Conservation (phyloP, 108 stramenopile species). For the Nitzschia inconspicua region DNA sequence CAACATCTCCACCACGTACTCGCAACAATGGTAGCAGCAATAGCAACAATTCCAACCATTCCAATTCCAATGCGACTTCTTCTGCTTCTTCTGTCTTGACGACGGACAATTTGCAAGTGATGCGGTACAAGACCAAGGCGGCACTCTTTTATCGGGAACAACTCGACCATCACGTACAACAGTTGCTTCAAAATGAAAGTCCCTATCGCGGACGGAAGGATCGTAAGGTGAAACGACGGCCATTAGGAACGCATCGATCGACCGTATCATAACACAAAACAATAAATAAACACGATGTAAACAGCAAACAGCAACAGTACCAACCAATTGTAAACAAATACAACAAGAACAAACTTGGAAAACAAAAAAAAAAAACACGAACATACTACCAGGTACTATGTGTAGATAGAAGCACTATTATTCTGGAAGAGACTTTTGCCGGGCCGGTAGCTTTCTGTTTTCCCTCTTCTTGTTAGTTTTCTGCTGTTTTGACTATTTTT, state of each 20-base stretch:
- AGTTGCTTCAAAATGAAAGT: slow-evolving; percentile 32
- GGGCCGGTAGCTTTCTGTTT: background rate
- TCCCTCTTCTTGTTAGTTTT: background rate
- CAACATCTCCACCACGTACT: slow-evolving; percentile 8
- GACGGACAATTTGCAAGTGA: background rate
- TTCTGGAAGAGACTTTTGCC: background rate
- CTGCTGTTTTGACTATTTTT: no score
- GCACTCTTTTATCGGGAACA: slow-evolving; percentile 64
- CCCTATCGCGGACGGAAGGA: slow-evolving; percentile 67
- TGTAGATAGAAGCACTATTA: background rate
- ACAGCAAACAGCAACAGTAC: no score
- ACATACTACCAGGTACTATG: background rate
- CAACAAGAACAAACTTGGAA: slow-evolving; percentile 61
- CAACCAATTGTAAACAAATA: slow-evolving; percentile 18
- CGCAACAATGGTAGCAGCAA: background rate
- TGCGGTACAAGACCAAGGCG: slow-evolving; percentile 70
- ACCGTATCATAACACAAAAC: no score
- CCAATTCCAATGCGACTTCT: background rate
- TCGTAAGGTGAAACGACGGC: no score
- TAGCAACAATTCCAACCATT: background rate
- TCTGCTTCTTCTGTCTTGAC: background rate
- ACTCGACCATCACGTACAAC: slow-evolving; percentile 41
- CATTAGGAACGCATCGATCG: no score
- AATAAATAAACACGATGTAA: no score
- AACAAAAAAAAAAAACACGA: slow-evolving; percentile 19